phyloP scores from a whole-genome alignment of 139 green algal genomes.

The Chlorella vulgaris region DNA sequence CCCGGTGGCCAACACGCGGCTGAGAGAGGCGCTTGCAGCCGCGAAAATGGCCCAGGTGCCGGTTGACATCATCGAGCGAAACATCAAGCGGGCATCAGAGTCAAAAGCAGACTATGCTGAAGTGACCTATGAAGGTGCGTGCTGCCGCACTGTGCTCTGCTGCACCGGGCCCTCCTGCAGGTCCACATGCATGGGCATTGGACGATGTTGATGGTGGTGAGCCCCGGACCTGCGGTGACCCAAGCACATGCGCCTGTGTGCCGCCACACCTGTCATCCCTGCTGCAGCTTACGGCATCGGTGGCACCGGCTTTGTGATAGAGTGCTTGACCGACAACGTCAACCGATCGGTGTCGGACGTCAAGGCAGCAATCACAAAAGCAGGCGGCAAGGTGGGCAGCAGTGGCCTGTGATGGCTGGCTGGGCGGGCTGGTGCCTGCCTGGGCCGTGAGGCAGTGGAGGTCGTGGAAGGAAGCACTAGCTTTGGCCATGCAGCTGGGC shows the following conservation, averaged over 20 bases:
- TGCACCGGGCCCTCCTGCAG: too few relatives aligned
- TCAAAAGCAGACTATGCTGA: constrained; percentile 81
- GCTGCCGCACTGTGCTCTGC: background rate
- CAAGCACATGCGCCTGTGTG: background rate
- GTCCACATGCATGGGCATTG: too few relatives aligned
- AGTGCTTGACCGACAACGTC: constrained; percentile 93
- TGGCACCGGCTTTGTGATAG: constrained; percentile 89
- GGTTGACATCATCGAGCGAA: constrained; percentile 91
- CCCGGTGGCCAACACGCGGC: constrained; percentile 68
- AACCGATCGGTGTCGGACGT: constrained; percentile 75
- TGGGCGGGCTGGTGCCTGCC: too few relatives aligned
- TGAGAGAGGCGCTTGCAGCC: constrained; percentile 63
- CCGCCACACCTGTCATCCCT: too few relatives aligned
- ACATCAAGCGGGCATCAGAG: constrained; percentile 87
- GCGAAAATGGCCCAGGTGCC: constrained; percentile 77
- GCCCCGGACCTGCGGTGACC: too few relatives aligned
- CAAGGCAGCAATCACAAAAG: constrained; percentile 77
- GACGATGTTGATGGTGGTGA: too few relatives aligned
- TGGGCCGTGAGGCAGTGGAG: too few relatives aligned
- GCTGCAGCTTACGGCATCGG: constrained; percentile 53
- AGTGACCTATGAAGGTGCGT: constrained; percentile 69
- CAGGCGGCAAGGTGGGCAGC: constrained; percentile 71
- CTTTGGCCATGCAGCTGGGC: too few relatives aligned
- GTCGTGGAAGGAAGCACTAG: too few relatives aligned
- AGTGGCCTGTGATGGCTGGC: background rate